Base-by-base conservation (phyloP, 2,329 filamentous ascomycete genomes). In the Clonostachys rhizophaga region DNA sequence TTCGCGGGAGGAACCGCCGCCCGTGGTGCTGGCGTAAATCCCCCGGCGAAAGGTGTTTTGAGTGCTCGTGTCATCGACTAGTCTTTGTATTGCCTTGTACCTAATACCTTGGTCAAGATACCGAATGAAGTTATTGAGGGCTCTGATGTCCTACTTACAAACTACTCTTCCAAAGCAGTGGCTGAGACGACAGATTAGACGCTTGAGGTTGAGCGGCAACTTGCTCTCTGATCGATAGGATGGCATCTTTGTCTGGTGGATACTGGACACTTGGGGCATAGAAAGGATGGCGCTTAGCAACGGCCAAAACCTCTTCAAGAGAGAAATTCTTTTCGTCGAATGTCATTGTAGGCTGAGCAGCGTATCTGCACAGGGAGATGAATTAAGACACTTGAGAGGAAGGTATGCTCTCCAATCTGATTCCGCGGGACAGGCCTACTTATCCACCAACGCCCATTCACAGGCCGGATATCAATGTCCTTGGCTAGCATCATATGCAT, bases 1-100 rank as follows among this genome's bases (percentile, higher is more conserved):
- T 0, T 54, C 52, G 0, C 58, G 58, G 0, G 60, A 59, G 1
- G 51, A 58, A 0, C 66, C 67, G 0, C 72, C 71, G 1, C 72
- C 70, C 0, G 71, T 74, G 1, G 58, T 56, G 40, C 67, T 71
- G 0, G 65, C 58, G 44, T 74, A 75, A 4, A 60, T 52, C 17
- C 58, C 58, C 4, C 55, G 57, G 0, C 70, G 67, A 47, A 67
- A 74, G 0, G 53, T 61, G 49, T 72, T 73, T 3, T 57, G 18
- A 0, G 60, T 53, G 24, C 48, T 55, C 1, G 51, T 53, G 46
- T 73, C 70, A 4, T 56, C 43, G 6, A 63, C 56, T 1, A 74
- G 62, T 13, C 67, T 56, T 13, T 64, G 50, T 17, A 71, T 61
- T 30, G 24, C 9, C 24, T 30, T 30, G 9, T 0, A 51, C 49